Evolutionary conservation across 176 grass and related monocot genomes (phyloP), one percentile per base, ranked within the genome.

Genomic region (Chloris gayana): DNA sequence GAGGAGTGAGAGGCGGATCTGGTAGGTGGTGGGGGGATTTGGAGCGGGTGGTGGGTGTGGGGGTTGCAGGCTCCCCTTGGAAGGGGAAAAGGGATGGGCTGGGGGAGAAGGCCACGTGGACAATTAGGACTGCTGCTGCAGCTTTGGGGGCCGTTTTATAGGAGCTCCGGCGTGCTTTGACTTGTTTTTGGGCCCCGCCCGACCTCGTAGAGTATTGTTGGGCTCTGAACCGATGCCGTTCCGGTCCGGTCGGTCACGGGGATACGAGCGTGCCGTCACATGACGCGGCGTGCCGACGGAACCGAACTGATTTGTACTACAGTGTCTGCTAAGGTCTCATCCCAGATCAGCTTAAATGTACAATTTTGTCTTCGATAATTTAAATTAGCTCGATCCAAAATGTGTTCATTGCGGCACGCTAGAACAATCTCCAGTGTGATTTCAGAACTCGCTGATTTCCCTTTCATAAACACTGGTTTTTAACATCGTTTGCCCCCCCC

Each of bases 1-100:
- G 67, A 77, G 38, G 75, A 68, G 29, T 67, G 72, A 85, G 76
- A 67, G 66, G 18, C 37, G 78, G 80, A 88, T 87, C 78, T 84
- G 39, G 71, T n/a, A 53, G 79, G 72, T 64, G 80, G 64, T 33
- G 67, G 46, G 69, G 82, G 35, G 78, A 88, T 83, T 75, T 54
- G 57, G 74, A 47, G 65, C 31, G n/a, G 63, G 34, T 13, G 42
- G 35, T n/a, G n/a, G 44, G 38, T 31, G 25, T 34, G 74, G 67
- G 32, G 24, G 17, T 64, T 63, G 72, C 76, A 53, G 76, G n/a
- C n/a, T n/a, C n/a, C n/a, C 17, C 63, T 25, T 34, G 44, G 51
- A n/a, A n/a, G n/a, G n/a, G n/a, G n/a, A n/a, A n/a, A 24, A 8
- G 22, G 32, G 30, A 6, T 10, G 81, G 3, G 46, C 21, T 17